phyloP scores from a whole-genome alignment of 2,329 filamentous ascomycete species.

The Fusarium devonianum region DNA sequence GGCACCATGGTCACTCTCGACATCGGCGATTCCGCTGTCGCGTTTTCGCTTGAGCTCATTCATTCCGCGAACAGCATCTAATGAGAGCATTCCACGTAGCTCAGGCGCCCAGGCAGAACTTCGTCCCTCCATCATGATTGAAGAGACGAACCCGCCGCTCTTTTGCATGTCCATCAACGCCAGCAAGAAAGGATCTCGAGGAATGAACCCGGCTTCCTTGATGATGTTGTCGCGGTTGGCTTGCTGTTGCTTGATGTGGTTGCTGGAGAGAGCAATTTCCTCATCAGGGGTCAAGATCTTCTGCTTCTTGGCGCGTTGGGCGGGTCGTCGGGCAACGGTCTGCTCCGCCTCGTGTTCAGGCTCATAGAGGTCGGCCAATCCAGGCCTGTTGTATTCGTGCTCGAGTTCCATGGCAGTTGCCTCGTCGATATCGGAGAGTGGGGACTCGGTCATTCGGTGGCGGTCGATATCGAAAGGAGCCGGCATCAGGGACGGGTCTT shows the following conservation, averaged over 20 bases:
- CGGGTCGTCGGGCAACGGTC: constrained; percentile 70
- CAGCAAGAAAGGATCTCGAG: constrained; percentile 84
- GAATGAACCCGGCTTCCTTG: constrained; percentile 81
- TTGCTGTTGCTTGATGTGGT: constrained; percentile 86
- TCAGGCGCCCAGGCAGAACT: constrained; percentile 88
- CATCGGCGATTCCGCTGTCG: constrained; percentile 83
- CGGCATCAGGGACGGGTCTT: constrained; percentile 65
- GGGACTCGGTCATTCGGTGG: constrained; percentile 72
- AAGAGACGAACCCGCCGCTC: constrained; percentile 87
- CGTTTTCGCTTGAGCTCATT: constrained; percentile 93
- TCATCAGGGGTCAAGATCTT: constrained; percentile 84
- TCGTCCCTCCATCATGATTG: constrained; percentile 81
- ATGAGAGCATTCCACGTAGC: constrained; percentile 87
- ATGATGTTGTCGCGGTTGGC: constrained; percentile 86
- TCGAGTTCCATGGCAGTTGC: constrained; percentile 67
- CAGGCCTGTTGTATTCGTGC: constrained; percentile 61
- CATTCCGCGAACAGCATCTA: constrained; percentile 78
- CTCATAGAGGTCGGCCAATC: constrained; percentile 67
- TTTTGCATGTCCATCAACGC: constrained; percentile 92
- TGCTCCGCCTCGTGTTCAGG: constrained; percentile 64
- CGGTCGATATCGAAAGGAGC: constrained; percentile 59
- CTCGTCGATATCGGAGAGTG: constrained; percentile 73
- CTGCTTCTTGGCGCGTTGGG: constrained; percentile 76
- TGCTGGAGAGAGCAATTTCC: constrained; percentile 77
- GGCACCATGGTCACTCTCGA: constrained; percentile 70